These are phyloP conservation scores for Sextonia rubra DNA, from an alignment of 164 flowering plant species.

Conservation along the genomic window DNA sequence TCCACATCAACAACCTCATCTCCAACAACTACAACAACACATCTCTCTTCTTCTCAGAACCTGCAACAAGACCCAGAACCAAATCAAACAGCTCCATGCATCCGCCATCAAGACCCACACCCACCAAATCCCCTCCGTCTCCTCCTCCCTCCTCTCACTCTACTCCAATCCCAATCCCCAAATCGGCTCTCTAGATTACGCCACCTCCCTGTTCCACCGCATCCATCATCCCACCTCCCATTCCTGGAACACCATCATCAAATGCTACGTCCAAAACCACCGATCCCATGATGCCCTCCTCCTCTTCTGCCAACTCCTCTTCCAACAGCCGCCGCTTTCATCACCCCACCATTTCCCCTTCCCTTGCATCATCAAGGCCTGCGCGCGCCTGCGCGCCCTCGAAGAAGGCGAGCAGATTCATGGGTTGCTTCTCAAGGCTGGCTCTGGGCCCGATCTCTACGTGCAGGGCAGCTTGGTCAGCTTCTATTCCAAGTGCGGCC, in stretches of 20 bases:
- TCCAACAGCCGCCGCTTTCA: neutral
- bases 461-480: conserved; percentile 33
- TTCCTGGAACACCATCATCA: conserved; percentile 33
- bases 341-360: conserved; percentile 26
- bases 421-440: conserved; percentile 31
- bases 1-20: neutral
- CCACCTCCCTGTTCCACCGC: conserved; percentile 21
- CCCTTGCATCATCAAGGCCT: conserved; percentile 39
- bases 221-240: conserved; percentile 22
- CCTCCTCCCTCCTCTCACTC: conserved; percentile 13
- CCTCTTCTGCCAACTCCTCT: conserved; percentile 25
- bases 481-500: conserved; percentile 14
- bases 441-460: conserved; percentile 28
- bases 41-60: conserved; percentile 3
- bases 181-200: conserved; percentile 9
- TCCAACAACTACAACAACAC: conserved; percentile 3
- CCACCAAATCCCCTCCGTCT: conserved; percentile 2
- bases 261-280: conserved; percentile 28
- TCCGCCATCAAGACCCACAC: conserved; percentile 15
- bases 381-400: conserved; percentile 23
- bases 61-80: conserved; percentile 5
- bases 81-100: conserved; percentile 16
- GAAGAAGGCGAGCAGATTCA: conserved; percentile 40
- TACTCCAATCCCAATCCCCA: conserved; percentile 8
- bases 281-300: conserved; percentile 24